phyloP scores from a whole-genome alignment of 108 stramenopile species.

The Skeletonema costatum region DNA sequence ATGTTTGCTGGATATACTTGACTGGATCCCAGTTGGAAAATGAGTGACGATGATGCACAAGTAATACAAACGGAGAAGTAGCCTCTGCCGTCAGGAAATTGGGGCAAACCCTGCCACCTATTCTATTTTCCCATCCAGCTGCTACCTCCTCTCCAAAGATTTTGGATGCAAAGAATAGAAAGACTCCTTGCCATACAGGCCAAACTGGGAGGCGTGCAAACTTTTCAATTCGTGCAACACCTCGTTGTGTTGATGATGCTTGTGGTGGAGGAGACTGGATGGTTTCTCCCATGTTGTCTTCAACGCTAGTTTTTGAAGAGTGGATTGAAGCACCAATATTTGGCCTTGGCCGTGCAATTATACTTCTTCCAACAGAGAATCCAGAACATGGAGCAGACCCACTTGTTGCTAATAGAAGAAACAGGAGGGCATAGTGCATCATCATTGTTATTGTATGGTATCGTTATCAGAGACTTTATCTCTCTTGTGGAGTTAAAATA shows the following conservation, averaged over 20 bases:
- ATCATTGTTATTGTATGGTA: background rate
- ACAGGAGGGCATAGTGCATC: background rate
- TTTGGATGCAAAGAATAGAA: slow-evolving; percentile 61
- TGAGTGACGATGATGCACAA: slow-evolving; percentile 86
- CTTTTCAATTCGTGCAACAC: slow-evolving; percentile 49
- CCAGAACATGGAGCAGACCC: background rate
- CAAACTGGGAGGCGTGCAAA: slow-evolving; percentile 78
- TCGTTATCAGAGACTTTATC: too few relatives aligned
- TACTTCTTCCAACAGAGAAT: background rate
- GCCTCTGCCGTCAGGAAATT: slow-evolving; percentile 56
- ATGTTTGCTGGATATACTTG: slow-evolving; percentile 55
- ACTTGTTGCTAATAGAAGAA: background rate
- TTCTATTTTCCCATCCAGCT: slow-evolving; percentile 54
- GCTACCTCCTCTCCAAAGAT: slow-evolving; percentile 53
- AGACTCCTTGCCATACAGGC: slow-evolving; percentile 78
- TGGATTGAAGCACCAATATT: background rate
- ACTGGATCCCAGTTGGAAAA: slow-evolving; percentile 77
- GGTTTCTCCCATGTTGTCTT: background rate
- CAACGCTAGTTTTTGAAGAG: background rate
- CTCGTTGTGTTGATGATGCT: slow-evolving; percentile 12
- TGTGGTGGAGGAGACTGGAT: background rate
- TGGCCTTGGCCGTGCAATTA: background rate
- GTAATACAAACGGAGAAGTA: slow-evolving; percentile 81
- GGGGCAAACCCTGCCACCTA: slow-evolving; percentile 82
- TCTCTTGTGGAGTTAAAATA: too few relatives aligned